These are phyloP conservation scores for Physcomitrium patens DNA, from an alignment of 225 moss, liverwort and hornwort genomes.

Conservation along the genomic window DNA sequence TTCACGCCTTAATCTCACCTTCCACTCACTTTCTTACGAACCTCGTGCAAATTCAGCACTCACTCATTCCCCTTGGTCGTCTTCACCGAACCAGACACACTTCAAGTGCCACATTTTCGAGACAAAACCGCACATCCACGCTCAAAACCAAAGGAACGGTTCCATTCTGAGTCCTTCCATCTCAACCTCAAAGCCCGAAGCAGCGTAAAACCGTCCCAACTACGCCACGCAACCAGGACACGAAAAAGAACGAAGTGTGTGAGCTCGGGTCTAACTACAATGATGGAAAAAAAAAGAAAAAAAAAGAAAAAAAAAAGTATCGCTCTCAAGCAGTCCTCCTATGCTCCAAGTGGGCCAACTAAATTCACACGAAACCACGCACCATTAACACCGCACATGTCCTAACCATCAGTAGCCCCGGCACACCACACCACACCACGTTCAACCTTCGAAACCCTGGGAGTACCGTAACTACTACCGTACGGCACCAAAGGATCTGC, in stretches of 20 bases:
- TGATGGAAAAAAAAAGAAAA: neutral
- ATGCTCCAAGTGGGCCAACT: slow-evolving; percentile 6
- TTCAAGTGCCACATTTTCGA: slow-evolving; percentile 14
- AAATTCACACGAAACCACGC: too few relatives aligned
- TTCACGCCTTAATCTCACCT: slow-evolving; percentile 4
- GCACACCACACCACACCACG: slow-evolving; percentile 11
- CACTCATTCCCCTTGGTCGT: neutral
- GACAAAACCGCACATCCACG: neutral
- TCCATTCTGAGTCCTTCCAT: neutral
- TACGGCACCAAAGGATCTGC: slow-evolving; percentile 32
- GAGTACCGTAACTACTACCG: slow-evolving; percentile 26
- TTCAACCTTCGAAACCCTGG: slow-evolving; percentile 38
- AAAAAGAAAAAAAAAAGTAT: too few relatives aligned
- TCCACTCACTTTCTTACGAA: neutral
- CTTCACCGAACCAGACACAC: neutral
- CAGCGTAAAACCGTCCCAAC: neutral
- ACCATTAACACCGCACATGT: neutral
- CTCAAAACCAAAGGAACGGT: slow-evolving; percentile 13
- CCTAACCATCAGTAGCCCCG: neutral
- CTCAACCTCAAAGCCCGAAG: neutral
- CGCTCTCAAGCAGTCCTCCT: neutral
- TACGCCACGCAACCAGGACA: slow-evolving; percentile 11
- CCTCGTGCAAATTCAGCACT: neutral
- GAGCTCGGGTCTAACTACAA: slow-evolving; percentile 5
- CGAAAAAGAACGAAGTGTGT: neutral